These are phyloP conservation scores for Epichloe brachyelytri DNA, from an alignment of 2,329 filamentous ascomycete genomes.

Conservation along the genomic window DNA sequence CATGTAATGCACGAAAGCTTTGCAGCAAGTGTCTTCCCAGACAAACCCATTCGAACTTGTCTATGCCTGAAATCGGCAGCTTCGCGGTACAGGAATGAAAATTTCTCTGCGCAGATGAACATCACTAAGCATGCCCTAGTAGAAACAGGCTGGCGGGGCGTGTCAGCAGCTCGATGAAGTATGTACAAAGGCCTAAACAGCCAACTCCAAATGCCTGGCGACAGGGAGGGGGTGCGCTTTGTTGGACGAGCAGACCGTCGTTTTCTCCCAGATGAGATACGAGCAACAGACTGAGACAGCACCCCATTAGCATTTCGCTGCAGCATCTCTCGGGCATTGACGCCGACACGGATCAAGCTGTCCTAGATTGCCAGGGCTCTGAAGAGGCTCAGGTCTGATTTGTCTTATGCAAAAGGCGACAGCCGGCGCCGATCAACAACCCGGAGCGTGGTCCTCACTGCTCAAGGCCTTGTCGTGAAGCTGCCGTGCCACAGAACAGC, in stretches of 20 bases:
- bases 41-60: neutral
- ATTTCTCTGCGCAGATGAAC: neutral
- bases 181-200: neutral
- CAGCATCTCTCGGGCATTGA: neutral
- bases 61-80: neutral
- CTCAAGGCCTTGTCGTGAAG: neutral
- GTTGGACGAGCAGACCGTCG: neutral
- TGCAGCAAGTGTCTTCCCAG: neutral
- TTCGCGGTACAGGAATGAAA: neutral
- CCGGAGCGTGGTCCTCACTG: neutral
- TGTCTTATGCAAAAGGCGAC: neutral
- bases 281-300: conserved; percentile 2
- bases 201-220: neutral
- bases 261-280: neutral
- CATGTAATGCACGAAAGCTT: neutral
- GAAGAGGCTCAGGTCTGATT: neutral
- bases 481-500: neutral
- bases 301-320: conserved; percentile 1
- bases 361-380: neutral
- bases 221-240: conserved; percentile 1
- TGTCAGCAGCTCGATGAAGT: neutral
- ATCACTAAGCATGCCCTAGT: neutral
- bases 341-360: neutral
- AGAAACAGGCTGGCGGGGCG: neutral
- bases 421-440: conserved; percentile 3